These are phyloP conservation scores for Recurvomyces mirabilis DNA, from an alignment of 495 filamentous ascomycete species.

Conservation along the genomic window DNA sequence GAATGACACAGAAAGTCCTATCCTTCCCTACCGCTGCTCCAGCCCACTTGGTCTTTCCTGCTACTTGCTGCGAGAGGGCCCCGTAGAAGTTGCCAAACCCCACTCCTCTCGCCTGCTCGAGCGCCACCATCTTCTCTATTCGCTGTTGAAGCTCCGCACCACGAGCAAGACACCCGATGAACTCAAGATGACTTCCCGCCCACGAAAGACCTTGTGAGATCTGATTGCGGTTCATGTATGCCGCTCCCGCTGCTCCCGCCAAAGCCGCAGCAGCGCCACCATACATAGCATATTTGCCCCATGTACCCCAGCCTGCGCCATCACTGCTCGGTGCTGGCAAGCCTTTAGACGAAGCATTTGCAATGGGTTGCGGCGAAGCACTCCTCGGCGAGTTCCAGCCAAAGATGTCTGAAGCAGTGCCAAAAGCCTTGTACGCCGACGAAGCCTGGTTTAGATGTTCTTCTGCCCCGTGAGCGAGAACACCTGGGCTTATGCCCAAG, in stretches of 20 bases:
- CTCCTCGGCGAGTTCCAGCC: conserved; percentile 38
- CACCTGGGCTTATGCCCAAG: conserved; percentile 76
- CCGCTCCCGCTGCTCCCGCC: conserved; percentile 68
- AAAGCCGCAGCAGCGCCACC: conserved; percentile 73
- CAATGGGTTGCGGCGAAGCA: conserved; percentile 7
- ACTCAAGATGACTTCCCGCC: conserved; percentile 88
- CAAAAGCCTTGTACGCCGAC: conserved; percentile 56
- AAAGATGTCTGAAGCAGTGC: conserved; percentile 48
- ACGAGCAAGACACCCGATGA: conserved; percentile 77
- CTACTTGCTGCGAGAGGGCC: conserved; percentile 24
- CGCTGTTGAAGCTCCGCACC: conserved; percentile 63
- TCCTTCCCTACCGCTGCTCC: conserved; percentile 44
- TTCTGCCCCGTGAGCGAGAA: conserved; percentile 82
- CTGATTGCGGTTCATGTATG: conserved; percentile 72
- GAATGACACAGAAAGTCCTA: conserved; percentile 77
- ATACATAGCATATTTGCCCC: conserved; percentile 74
- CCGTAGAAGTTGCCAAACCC: conserved; percentile 19
- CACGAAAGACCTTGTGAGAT: conserved; percentile 61
- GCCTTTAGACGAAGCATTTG: conserved; percentile 19
- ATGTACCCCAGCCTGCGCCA: conserved; percentile 46
- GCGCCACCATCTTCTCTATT: conserved; percentile 47
- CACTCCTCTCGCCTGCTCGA: conserved; percentile 26
- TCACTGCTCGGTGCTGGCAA: conserved; percentile 22
- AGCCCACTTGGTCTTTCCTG: conserved; percentile 29
- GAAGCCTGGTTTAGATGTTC: conserved; percentile 66